phyloP scores from a whole-genome alignment of 1,139 yeast species.

The Torulaspora globosa region DNA sequence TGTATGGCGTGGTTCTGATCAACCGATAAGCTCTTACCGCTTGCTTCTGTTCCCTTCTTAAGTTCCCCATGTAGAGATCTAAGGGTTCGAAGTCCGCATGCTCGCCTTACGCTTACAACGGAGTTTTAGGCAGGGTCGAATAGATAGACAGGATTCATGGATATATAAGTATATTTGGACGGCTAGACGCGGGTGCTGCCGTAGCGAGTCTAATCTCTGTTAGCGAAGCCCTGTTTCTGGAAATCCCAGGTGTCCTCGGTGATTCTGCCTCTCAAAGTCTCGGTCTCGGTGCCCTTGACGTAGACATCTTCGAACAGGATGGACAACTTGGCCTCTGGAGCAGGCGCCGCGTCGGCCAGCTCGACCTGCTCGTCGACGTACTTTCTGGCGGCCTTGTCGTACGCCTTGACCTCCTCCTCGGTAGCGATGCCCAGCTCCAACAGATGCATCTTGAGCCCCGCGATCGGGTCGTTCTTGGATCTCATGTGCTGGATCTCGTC shows the following conservation, averaged over 20 bases:
- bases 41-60: neutral
- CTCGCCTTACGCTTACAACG: neutral
- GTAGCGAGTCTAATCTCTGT: constrained; percentile 17
- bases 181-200: too few species aligned
- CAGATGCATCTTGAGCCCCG: constrained; percentile 85
- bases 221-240: constrained; percentile 62
- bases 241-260: constrained; percentile 91
- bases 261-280: constrained; percentile 92
- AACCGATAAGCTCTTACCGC: neutral
- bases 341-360: constrained; percentile 88
- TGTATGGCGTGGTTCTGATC: neutral
- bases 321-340: constrained; percentile 94
- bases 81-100: neutral
- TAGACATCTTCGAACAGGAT: constrained; percentile 95
- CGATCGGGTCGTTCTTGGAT: constrained; percentile 95
- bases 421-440: constrained; percentile 80
- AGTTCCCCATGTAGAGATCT: too few species aligned
- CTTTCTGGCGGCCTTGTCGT: constrained; percentile 94
- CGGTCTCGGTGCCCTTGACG: constrained; percentile 90
- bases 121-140: neutral
- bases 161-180: neutral
- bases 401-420: constrained; percentile 89
- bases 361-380: constrained; percentile 93
- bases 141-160: neutral
- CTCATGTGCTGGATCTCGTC: constrained; percentile 99